A percentile compares a stretch with the other conserved stretches of the same genome.
phyloP scores from a whole-genome alignment of 2,329 filamentous ascomycete species.

The Aspergillus sp. region DNA sequence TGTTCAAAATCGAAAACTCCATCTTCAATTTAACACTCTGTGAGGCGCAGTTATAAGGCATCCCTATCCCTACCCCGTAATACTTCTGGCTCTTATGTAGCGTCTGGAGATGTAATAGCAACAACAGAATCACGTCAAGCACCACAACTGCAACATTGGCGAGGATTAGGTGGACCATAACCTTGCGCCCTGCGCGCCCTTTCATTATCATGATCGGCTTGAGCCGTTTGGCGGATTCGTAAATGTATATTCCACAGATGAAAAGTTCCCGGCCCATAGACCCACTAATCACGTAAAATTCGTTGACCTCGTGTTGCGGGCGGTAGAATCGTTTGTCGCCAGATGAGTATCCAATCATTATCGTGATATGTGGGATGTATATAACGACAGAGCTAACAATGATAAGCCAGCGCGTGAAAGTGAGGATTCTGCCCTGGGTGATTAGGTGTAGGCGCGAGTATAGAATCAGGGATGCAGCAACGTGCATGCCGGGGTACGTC shows the following conservation, averaged over 20 bases:
- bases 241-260: conserved; percentile 52
- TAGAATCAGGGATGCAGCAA: conserved; percentile 43
- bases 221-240: conserved; percentile 43
- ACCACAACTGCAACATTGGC: conserved; percentile 44
- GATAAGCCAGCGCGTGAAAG: conserved; percentile 42
- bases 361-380: conserved; percentile 34
- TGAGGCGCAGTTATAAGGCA: conserved; percentile 32
- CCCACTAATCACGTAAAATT: conserved; percentile 50
- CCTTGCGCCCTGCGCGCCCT: conserved; percentile 33
- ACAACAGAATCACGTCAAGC: conserved; percentile 30
- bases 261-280: conserved; percentile 54
- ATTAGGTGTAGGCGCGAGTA: conserved; percentile 49
- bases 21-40: conserved; percentile 42
- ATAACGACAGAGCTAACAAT: conserved; percentile 36
- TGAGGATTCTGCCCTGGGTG: conserved; percentile 32
- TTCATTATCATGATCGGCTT: conserved; percentile 43
- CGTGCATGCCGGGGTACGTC: conserved; percentile 40
- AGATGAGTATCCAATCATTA: conserved; percentile 14
- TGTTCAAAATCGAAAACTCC: conserved; percentile 53
- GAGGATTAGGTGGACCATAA: conserved; percentile 45
- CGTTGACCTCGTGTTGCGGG: conserved; percentile 31
- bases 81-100: too few relatives aligned
- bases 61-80: conserved; percentile 17
- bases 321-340: not conserved
- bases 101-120: too few relatives aligned